Evolutionary conservation across 805 yeast genomes (phyloP).

Genomic region (Zygosaccharomyces siamensis): DNA sequence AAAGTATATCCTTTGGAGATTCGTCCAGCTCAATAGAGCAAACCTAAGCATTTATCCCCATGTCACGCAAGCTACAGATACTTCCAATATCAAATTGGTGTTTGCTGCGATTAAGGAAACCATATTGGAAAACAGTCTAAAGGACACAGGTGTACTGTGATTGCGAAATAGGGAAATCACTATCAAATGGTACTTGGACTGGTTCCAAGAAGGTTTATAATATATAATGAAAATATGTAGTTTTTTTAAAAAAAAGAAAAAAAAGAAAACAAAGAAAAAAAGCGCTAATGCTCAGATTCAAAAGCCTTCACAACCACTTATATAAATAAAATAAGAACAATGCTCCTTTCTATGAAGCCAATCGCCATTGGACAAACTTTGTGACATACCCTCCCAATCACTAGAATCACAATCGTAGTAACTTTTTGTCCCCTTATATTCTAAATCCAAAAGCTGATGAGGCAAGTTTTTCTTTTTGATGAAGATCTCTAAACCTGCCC

Average conservation of each 20-base stretch:
- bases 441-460: conserved; percentile 26
- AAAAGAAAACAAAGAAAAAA: too few species aligned
- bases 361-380: conserved; percentile 10
- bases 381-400: conserved; percentile 3
- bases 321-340: conserved; percentile 35
- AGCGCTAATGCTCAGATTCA: conserved; percentile 1
- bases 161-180: background rate
- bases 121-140: conserved; percentile 66
- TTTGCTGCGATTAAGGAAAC: conserved; percentile 82
- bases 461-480: conserved; percentile 39
- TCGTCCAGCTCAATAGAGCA: conserved; percentile 76
- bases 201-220: conserved; percentile 7
- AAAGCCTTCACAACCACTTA: conserved; percentile 34
- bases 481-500: conserved; percentile 49
- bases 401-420: conserved; percentile 5
- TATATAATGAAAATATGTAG: background rate
- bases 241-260: background rate
- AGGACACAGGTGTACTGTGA: conserved; percentile 67
- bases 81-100: conserved; percentile 79
- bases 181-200: conserved; percentile 6
- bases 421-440: conserved; percentile 22
- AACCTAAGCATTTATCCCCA: conserved; percentile 82
- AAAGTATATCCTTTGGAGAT: conserved; percentile 85
- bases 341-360: conserved; percentile 37
- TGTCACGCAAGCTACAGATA: conserved; percentile 92